Base-by-base conservation (phyloP, 768 basidiomycete genomes). In the Rhodocollybia butyracea region DNA sequence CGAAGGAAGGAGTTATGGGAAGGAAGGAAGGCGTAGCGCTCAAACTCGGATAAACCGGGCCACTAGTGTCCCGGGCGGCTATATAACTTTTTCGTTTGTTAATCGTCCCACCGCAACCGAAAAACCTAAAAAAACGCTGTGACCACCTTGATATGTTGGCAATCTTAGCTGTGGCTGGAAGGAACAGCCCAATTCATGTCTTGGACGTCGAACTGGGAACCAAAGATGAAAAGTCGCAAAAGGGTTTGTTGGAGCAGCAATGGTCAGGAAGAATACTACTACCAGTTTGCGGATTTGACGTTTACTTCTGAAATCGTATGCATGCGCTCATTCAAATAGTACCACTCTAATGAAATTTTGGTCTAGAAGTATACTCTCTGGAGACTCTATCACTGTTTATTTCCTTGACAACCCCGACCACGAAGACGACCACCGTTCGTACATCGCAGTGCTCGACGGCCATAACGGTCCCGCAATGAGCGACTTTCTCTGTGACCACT, bases 141-240 rank as follows among this genome's bases (percentile, higher is more conserved):
- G 42, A 45, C 52, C 52, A 43, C 52, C 19, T 45, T 54, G 42
- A 13, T 45, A 34, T 43, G 19, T 45, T 19, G 43, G 22, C 52
- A 45, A 54, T 40, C 52, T 54, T 54, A 54, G 52, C 52, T n/a
- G 40, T 45, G 27, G 52, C 31, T 26, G 41, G 52, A 43, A 54
- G 52, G 52, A 54, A 32, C 24, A 40, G 21, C 30, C 7, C 43
- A 22, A 54, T 13, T 42, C 39, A 5, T 19, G 17, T 19, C 41
- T 39, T 12, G 51, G n/a, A 51, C 8, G 51, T 39, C 13, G 51
- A 51, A 51, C 5, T 27, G 13, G 38, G 31, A n/a, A n/a, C n/a
- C n/a, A n/a, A n/a, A 51, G 5, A 41, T 15, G 51, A 51, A 45
- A 22, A 19, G 17, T 36, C 6, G 27, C 21, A 15, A n/a, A 26